Base-by-base conservation (phyloP, 306 rosid species). In the Begonia fuchsioides region DNA sequence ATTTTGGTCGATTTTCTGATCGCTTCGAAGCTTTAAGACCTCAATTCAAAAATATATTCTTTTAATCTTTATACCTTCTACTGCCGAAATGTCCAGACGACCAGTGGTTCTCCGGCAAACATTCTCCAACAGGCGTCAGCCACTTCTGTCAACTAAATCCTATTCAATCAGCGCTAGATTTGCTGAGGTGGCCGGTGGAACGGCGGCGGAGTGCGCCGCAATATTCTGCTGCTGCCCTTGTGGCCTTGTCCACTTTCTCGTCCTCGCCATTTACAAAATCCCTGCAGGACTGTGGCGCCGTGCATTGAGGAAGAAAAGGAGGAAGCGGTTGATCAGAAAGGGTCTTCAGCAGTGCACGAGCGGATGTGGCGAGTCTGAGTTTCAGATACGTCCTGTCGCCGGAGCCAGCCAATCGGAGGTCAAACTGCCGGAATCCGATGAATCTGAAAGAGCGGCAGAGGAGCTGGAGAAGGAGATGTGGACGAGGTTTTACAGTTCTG, bases 401-500 rank as follows among this genome's bases (percentile, higher is more conserved):
- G 32, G 8, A 2, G 54, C 45, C 19, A 55, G 17, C 46, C 6
- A 52, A 50, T 35, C 47, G 15, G 60, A 52, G 13, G 13, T 56
- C 14, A 60, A 47, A 51, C 5, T 26, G 6, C 10, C 8, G 40
- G 18, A 35, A 16, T 17, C 44, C 1, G 49, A 32, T 8, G 62
- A 57, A 60, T 20, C 52, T 32, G 78, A 82, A 15, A 44, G 51
- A 49, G 65, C 59, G 19, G 71, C 53, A 17, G 38, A 52, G 64
- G 60, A 65, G 51, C 59, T 90, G 39, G 98, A 85, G 69, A 75
- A 73, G 50, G 95, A 85, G 77, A 90, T 90, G 98, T 85, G 94
- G 95, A 81, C 77, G 1, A 68, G 38, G 57, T 90, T 90, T 44
- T 72, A 69, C 56, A 13, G 65, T 0, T 49, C 77, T 12, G 98